Evolutionary conservation across 139 green algal species (phyloP).

Genomic region (Picochlorum sp.): DNA sequence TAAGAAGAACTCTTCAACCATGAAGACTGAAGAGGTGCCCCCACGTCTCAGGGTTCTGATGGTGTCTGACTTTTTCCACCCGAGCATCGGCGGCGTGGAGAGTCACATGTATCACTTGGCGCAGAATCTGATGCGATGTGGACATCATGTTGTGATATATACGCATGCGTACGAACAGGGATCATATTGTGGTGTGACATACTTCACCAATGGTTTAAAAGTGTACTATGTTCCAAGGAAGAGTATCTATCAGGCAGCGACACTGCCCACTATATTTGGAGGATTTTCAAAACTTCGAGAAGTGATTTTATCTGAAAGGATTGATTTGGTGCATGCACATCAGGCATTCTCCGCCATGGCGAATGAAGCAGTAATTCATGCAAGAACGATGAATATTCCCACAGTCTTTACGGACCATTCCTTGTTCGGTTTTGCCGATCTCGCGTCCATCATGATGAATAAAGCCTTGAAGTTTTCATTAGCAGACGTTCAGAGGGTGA

Average conservation of each 20-base stretch:
- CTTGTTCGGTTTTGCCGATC: conserved; percentile 90
- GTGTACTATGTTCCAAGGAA: conserved; percentile 87
- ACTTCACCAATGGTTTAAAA: conserved; percentile 90
- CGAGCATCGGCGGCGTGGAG: conserved; percentile 90
- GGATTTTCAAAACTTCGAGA: conserved; percentile 38
- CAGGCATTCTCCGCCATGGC: conserved; percentile 80
- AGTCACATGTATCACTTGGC: conserved; percentile 93
- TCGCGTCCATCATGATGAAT: conserved; percentile 79
- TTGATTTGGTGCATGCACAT: conserved; percentile 80
- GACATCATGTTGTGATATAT: conserved; percentile 77
- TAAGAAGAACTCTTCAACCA: too few species aligned
- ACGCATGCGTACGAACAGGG: conserved; percentile 68
- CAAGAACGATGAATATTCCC: conserved; percentile 67
- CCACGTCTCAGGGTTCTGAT: conserved; percentile 39
- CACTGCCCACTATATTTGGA: conserved; percentile 61
- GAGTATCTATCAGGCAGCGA: conserved; percentile 60
- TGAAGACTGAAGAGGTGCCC: neutral
- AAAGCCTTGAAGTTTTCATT: conserved; percentile 71
- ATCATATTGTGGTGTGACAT: conserved; percentile 53
- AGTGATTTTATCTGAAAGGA: conserved; percentile 69
- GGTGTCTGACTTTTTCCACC: conserved; percentile 97
- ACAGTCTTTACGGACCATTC: conserved; percentile 98
- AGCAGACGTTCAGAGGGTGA: conserved; percentile 59
- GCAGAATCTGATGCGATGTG: conserved; percentile 71
- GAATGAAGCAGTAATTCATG: conserved; percentile 75